Base-by-base conservation (phyloP, 1,284 basidiomycete genomes). In the Irpex sp. region DNA sequence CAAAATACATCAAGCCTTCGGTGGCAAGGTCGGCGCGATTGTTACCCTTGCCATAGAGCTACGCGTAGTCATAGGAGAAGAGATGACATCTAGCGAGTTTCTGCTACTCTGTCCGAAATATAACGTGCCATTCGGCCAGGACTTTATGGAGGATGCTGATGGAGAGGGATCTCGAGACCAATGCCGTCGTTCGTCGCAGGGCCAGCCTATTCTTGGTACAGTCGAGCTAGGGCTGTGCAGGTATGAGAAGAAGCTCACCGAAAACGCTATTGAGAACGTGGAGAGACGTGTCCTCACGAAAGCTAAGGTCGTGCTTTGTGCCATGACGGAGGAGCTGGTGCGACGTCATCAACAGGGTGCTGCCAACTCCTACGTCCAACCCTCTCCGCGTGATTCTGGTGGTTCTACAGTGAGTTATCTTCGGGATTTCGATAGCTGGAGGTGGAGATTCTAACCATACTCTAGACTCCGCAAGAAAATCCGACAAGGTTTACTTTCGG, bases 121-220 rank as follows among this genome's bases (percentile, higher is more conserved):
- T 21, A 26, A 34, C 19, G 54, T 7, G 9, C 9, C 9, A 9
- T 55, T 55, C 26, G 19, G 81, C 62, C 63, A 67, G 0, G 66
- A 65, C 9, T 72, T 65, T 55, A 84, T 87, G 84, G 81, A 85
- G 31, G 79, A 84, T 58, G 74, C 38, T 75, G 77, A 77, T 26
- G 63, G 62, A 70, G 5, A 62, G 62, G 38, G 51, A 34, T 6
- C 13, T 61, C 49, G 62, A 40, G 38, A 62, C 21, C 21, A 26
- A 26, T 26, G 21, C 21, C 21, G 21, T 26, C 21, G 21, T 26
- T 26, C 21, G 21, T 26, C 21, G 21, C 21, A 26, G 52, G 56
- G 62, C 1, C 62, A 62, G 7, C 66, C 60, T 68, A 68, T 80
- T 0, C 62, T 80, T 19, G 77, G 78, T 58, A 79, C 78, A 11